Evolutionary conservation across 331 rosid species (phyloP).

Genomic region (Telfairia occidentalis): DNA sequence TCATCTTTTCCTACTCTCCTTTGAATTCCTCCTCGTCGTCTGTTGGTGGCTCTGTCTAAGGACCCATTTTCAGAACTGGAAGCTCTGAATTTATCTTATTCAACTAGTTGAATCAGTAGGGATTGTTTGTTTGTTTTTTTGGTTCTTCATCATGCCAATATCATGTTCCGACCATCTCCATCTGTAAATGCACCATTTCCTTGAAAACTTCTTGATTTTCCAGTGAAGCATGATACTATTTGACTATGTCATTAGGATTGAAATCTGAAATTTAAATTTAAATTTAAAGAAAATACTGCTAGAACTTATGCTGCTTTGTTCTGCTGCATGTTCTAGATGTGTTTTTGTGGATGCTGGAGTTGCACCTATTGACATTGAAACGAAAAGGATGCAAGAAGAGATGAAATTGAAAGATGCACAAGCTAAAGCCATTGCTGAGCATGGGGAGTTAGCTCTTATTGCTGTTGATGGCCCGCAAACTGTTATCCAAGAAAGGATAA

Average conservation of each 20-base stretch:
- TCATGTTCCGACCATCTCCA: too few relatives aligned
- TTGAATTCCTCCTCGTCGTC: too few relatives aligned
- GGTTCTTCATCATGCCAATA: too few relatives aligned
- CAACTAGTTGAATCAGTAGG: too few relatives aligned
- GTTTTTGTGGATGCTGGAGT: constrained; percentile 98
- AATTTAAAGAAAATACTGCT: background rate
- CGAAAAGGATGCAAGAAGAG: constrained; percentile 80
- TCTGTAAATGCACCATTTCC: too few relatives aligned
- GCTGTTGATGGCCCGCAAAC: constrained; percentile 75
- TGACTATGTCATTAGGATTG: background rate
- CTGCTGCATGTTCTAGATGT: constrained; percentile 45
- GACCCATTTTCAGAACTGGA: too few relatives aligned
- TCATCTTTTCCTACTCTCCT: too few relatives aligned
- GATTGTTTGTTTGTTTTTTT: too few relatives aligned
- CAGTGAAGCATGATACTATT: too few relatives aligned
- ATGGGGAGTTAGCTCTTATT: constrained; percentile 85
- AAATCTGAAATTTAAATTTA: background rate
- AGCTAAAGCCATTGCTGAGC: constrained; percentile 63
- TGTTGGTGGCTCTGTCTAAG: too few relatives aligned
- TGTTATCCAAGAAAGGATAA: constrained; percentile 55
- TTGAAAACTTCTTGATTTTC: too few relatives aligned
- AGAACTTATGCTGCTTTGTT: constrained; percentile 7
- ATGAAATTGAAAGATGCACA: constrained; percentile 67
- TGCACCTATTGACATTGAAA: constrained; percentile 71
- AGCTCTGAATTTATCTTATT: too few relatives aligned